Evolutionary conservation across 108 stramenopile genomes (phyloP), one percentile per base, ranked within the genome.

Genomic region (Conticribra guillardii): DNA sequence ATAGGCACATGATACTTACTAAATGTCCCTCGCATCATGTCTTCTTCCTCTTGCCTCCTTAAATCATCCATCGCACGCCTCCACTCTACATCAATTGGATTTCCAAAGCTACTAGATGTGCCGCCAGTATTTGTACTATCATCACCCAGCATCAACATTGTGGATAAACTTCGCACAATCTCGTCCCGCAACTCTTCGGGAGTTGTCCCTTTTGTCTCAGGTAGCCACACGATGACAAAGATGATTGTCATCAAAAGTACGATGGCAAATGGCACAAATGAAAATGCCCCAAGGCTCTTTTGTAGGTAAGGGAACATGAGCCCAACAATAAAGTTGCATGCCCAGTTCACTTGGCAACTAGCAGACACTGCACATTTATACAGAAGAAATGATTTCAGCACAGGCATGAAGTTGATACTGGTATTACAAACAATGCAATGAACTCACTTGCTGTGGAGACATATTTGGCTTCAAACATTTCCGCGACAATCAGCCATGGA

Each of bases 391-490:
- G 21, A n/a, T 23, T 32, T 5, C 23, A 23, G 2, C 34, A 44
- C 19, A 60, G 59, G 22, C 22, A 1, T 2, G 16, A 44, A 21
- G 16, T 1, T 44, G 24, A 21, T 23, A 17, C 22, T 2, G 4
- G 16, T 9, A n/a, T 44, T 21, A 60, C 21, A 5, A 7, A 0
- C 26, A 0, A 63, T 14, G 17, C 47, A 49, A 48, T 49, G 19
- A 11, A 41, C 37, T 73, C 33, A 73, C 72, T 81, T 3, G 94
- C 92, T 23, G 81, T 73, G 18, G 89, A 83, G 7, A 96, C 96
- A 67, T 96, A 95, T 72, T 97, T 94, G 37, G 93, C 91, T 71
- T 94, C 91, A 81, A 95, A 91, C 85, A 85, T 82, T 66, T 91
- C 91, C 0, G 89, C 89, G 1, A 96, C 93, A 66, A 98, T 96